Base-by-base conservation (phyloP, 1,284 basidiomycete species). In the Ustilago trichophora region DNA sequence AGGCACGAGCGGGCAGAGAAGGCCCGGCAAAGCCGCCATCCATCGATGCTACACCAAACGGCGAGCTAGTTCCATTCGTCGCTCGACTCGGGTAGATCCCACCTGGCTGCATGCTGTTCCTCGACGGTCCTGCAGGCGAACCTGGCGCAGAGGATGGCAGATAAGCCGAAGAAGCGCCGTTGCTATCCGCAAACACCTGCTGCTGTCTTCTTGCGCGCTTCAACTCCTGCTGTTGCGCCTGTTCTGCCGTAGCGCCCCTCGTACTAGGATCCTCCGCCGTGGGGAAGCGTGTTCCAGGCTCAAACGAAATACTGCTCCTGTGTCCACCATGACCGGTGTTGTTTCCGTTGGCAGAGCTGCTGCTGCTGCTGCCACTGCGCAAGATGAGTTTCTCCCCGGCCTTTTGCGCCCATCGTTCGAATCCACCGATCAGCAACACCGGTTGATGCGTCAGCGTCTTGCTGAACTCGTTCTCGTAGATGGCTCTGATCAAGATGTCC, bases 381-480 rank as follows among this genome's bases (percentile, higher is more conserved):
- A 87, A 76, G 49, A 80, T 63, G 8, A 86, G 86, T 5, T 82
- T 78, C 4, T 85, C 85, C 0, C 87, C 86, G 47, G 91, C 84
- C 48, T 90, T 87, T 50, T 84, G 84, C 70, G 86, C 86, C 93
- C 94, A 98, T 0, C 88, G 90, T 37, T 90, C 87, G 49, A 92
- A 85, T 1, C 95, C 95, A 1, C 95, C 95, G 8, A 90, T 85
- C 16, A 98, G 86, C 59, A 97, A 82, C 77, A 92, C 88, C 0
- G 95, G 94, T 66, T 88, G 87, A 36, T 90, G 85, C 74, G 89
- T 88, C 32, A 97, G 83, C 51, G 82, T 54, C 53, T 69, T 71
- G 12, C 33, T 16, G 25, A 72, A 77, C 45, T 75, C 75, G 45
- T 60, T 68, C 44, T 77, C 75, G 43, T 74, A 75, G 52, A 77